Evolutionary conservation across 805 yeast species (phyloP).

Genomic region (Candida oleophila): DNA sequence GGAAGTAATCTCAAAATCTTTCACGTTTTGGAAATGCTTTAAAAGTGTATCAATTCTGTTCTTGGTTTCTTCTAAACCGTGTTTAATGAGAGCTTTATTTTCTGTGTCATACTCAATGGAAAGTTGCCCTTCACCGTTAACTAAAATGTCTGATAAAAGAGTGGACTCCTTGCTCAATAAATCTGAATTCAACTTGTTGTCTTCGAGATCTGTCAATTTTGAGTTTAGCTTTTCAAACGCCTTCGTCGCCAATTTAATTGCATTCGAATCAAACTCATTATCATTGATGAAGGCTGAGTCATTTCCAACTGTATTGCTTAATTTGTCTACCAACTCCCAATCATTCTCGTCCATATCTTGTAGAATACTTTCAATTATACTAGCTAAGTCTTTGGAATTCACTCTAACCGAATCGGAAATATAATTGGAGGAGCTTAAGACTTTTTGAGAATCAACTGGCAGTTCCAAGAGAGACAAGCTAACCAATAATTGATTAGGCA

Average conservation of each 20-base stretch:
- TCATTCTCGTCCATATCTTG: constrained; percentile 34
- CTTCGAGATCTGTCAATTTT: constrained; percentile 8
- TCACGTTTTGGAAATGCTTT: neutral
- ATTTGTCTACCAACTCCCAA: constrained; percentile 32
- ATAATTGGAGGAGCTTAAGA: constrained; percentile 46
- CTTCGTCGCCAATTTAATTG: neutral
- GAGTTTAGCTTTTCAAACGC: constrained; percentile 12
- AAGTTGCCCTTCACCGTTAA: constrained; percentile 8
- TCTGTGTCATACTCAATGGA: constrained; percentile 17
- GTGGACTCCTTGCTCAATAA: constrained; percentile 11
- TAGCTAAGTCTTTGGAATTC: constrained; percentile 56
- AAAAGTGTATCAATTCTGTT: constrained; percentile 8
- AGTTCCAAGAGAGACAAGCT: constrained; percentile 50
- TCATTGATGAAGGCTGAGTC: constrained; percentile 17
- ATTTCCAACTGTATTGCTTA: constrained; percentile 14
- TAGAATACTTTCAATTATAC: constrained; percentile 48
- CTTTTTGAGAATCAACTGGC: constrained; percentile 60
- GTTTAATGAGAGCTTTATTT: constrained; percentile 13
- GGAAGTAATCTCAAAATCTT: neutral
- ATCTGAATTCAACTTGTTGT: neutral
- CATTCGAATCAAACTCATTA: constrained; percentile 5
- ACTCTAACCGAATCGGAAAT: constrained; percentile 57
- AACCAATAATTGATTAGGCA: constrained; percentile 78
- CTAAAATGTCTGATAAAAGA: constrained; percentile 14
- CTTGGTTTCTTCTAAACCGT: constrained; percentile 16